Conservation (phyloP, 2,329 filamentous ascomycete species). For the Ceratocystis albifundus region DNA sequence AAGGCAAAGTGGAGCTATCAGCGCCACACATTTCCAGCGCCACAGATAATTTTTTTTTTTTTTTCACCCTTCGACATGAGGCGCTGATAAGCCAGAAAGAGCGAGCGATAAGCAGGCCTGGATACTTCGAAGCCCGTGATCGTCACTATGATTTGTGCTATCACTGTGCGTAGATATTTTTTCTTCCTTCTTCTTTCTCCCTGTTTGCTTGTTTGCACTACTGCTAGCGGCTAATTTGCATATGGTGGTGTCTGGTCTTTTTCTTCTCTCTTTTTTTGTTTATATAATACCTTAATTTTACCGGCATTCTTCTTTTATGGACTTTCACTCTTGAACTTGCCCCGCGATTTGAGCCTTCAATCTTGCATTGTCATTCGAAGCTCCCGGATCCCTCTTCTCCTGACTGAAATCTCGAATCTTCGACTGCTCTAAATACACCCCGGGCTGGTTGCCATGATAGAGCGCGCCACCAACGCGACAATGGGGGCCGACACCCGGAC, state of each 20-base stretch:
- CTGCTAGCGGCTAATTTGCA: neutral
- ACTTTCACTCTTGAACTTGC: neutral
- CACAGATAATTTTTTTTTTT: neutral
- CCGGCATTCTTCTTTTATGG: neutral
- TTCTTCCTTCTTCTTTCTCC: neutral
- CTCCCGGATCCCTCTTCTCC: neutral
- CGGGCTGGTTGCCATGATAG: conserved; percentile 21
- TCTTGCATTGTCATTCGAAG: neutral
- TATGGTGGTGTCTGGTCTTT: neutral
- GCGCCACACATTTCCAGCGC: neutral
- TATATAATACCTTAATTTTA: neutral
- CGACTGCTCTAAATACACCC: neutral
- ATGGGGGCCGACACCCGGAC: conserved; percentile 11
- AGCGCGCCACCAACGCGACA: conserved; percentile 18
- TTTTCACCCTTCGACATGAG: neutral
- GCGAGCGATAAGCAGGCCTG: neutral
- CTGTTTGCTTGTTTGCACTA: neutral
- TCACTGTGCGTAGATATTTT: neutral
- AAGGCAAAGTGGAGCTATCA: neutral
- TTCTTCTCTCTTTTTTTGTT: neutral
- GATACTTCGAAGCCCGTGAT: neutral
- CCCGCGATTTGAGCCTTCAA: neutral
- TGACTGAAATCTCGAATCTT: neutral
- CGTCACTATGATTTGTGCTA: neutral
- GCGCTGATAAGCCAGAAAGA: neutral